phyloP scores from a whole-genome alignment of 441 rosid genomes.

The Aquilaria agallochum region DNA sequence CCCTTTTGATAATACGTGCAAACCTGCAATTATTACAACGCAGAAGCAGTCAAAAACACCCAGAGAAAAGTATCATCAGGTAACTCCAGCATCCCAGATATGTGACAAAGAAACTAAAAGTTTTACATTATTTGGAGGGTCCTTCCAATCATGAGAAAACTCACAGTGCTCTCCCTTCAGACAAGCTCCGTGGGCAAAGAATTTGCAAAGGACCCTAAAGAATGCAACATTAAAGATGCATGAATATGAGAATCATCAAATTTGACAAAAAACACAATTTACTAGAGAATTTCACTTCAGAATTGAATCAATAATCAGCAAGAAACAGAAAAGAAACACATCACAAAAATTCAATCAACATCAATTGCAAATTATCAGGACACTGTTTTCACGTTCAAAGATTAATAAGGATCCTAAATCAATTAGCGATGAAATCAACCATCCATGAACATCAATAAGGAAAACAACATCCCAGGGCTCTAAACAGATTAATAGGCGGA shows the following conservation, averaged over 20 bases:
- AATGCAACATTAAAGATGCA: not conserved
- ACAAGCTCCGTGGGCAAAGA: constrained; percentile 66
- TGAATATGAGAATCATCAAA: too few species aligned
- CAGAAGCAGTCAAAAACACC: constrained; percentile 1
- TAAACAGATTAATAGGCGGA: too few species aligned
- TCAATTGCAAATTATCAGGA: too few species aligned
- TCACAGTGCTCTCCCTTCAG: constrained; percentile 73
- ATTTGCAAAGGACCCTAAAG: constrained; percentile 60
- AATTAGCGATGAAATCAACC: too few species aligned
- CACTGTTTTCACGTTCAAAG: too few species aligned
- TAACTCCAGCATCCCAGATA: not conserved
- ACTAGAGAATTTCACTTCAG: not conserved
- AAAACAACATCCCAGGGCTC: too few species aligned
- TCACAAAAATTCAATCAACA: too few species aligned
- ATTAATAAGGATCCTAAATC: too few species aligned
- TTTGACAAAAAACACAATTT: too few species aligned
- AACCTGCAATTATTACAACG: constrained; percentile 33
- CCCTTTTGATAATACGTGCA: constrained; percentile 89
- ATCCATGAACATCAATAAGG: too few species aligned
- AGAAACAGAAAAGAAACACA: constrained; percentile 1
- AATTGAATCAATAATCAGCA: not conserved
- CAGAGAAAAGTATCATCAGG: not conserved
- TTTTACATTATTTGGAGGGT: constrained; percentile 51
- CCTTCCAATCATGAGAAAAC: constrained; percentile 62
- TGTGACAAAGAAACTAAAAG: not conserved